Conservation (phyloP, 2,329 filamentous ascomycete genomes). For the Chrysoporthe austroafricana region DNA sequence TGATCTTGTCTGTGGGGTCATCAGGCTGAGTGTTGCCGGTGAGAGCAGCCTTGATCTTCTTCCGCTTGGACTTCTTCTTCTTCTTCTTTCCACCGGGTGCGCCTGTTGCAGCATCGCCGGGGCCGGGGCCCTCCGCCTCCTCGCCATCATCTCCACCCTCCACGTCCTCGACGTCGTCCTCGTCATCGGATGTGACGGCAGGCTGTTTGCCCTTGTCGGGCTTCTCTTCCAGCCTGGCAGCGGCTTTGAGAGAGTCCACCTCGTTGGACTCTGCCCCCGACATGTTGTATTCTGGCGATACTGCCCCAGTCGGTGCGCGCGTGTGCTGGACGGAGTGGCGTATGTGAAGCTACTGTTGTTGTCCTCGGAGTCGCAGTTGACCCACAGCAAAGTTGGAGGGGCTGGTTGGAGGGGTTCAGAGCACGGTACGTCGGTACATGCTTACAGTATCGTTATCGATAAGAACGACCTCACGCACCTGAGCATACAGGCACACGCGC, state of each 20-base stretch:
- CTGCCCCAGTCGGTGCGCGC: not conserved
- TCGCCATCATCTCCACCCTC: slow-evolving; percentile 42
- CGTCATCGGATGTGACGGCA: slow-evolving; percentile 52
- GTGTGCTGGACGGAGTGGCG: not conserved
- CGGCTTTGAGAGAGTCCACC: slow-evolving; percentile 56
- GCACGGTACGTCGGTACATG: no score
- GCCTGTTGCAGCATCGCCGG: slow-evolving; percentile 37
- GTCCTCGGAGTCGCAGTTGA: not conserved
- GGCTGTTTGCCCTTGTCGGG: slow-evolving; percentile 50
- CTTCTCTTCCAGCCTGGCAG: slow-evolving; percentile 43
- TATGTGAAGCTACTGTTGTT: not conserved
- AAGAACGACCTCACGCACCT: not conserved
- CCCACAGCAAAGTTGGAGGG: not conserved
- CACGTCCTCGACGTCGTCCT: slow-evolving; percentile 47
- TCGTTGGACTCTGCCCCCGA: slow-evolving; percentile 66
- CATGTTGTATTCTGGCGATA: slow-evolving; percentile 37
- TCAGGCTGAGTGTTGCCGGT: slow-evolving; percentile 38
- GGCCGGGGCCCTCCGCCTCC: slow-evolving; percentile 43
- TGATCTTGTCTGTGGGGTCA: slow-evolving; percentile 46
- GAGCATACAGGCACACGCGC: no score
- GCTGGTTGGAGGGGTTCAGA: not conserved
- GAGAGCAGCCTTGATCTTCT: slow-evolving; percentile 58
- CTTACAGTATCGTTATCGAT: not conserved
- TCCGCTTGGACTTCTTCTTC: slow-evolving; percentile 69
- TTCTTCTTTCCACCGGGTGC: slow-evolving; percentile 54